Evolutionary conservation across 495 filamentous ascomycete genomes (phyloP), one percentile per base, ranked within the genome.

Genomic region (Daldinia grandis): DNA sequence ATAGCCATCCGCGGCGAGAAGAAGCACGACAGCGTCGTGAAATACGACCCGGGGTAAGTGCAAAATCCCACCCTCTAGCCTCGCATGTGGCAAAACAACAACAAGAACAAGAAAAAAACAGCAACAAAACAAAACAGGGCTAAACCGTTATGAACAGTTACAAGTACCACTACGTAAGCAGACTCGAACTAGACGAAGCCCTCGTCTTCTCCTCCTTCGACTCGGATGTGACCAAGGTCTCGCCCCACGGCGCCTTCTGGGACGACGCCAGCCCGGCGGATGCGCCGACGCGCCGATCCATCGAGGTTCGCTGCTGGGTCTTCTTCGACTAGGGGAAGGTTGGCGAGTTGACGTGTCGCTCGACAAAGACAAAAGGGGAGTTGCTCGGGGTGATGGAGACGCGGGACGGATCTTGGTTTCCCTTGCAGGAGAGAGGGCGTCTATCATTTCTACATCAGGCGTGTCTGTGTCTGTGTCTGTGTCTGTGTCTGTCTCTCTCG

Each of bases 161-260:
- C 71, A 79, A 74, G 68, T 77, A 76, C 54, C 80, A 80, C 72
- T 82, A 82, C 70, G 76, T 69, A 27, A 79, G 78, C 62, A 78
- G 73, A 49, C 76, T 82, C 35, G 80, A 82, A 59, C 66, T 71
- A 40, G 65, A 76, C 38, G 74, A 76, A 57, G 71, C 71, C 6
- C 62, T 74, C 28, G 68, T 76, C 38, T 76, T 76, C 71, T 76
- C 74, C 24, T 76, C 74, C 31, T 76, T 76, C 65, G 74, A 76
- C 50, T 74, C 74, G 15, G 74, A 76, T 51, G 65, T 74, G 30
- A 67, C 57, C 15, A 76, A 76, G 58, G 74, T 76, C 14, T 63
- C 19, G 21, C 74, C 74, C 21, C 74, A 76, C 58, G 74, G 74
- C 9, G 74, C 74, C 3, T 76, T 76, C 62, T 76, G 74, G 74